A percentile compares a stretch with the other conserved stretches of the same genome.
These are phyloP conservation scores for Globisporangium takayamanum DNA, from an alignment of 352 stramenopile species.

Conservation along the genomic window DNA sequence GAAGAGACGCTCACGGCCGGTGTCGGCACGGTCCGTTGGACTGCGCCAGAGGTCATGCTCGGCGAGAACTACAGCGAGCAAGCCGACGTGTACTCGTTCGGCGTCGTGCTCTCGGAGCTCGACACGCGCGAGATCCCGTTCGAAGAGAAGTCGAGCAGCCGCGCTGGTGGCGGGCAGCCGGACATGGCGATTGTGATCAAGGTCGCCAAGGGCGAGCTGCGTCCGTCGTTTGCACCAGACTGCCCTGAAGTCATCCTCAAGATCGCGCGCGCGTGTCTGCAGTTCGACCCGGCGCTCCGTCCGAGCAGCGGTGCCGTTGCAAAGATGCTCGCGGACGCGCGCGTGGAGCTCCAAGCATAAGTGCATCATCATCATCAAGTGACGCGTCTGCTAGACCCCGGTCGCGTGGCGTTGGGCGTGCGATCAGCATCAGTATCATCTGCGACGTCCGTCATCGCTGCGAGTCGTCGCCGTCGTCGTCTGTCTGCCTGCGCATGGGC, in stretches of 20 bases:
- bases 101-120: conserved; percentile 80
- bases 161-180: conserved; percentile 36
- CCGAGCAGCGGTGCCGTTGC: conserved; percentile 61
- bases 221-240: conserved; percentile 60
- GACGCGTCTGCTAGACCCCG: not conserved
- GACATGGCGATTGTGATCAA: conserved; percentile 82
- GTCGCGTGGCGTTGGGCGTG: too few relatives aligned
- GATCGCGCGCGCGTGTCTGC: conserved; percentile 78
- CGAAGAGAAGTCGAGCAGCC: conserved; percentile 76
- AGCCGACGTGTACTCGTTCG: conserved; percentile 86
- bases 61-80: conserved; percentile 85
- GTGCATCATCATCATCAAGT: not conserved
- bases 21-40: conserved; percentile 83
- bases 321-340: conserved; percentile 76
- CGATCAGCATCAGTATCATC: too few relatives aligned
- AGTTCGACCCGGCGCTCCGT: conserved; percentile 79
- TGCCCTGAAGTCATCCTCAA: conserved; percentile 37
- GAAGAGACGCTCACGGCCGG: conserved; percentile 79
- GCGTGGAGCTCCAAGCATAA: conserved; percentile 41
- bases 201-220: conserved; percentile 75
- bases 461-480: too few relatives aligned
- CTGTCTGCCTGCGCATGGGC: too few relatives aligned
- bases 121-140: conserved; percentile 86
- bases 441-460: too few relatives aligned
- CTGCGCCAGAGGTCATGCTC: conserved; percentile 82